Percentiles rank a stretch among this genome's conserved stretches.
phyloP scores from a whole-genome alignment of 257 asterid species.

The Forsythia suspensa region DNA sequence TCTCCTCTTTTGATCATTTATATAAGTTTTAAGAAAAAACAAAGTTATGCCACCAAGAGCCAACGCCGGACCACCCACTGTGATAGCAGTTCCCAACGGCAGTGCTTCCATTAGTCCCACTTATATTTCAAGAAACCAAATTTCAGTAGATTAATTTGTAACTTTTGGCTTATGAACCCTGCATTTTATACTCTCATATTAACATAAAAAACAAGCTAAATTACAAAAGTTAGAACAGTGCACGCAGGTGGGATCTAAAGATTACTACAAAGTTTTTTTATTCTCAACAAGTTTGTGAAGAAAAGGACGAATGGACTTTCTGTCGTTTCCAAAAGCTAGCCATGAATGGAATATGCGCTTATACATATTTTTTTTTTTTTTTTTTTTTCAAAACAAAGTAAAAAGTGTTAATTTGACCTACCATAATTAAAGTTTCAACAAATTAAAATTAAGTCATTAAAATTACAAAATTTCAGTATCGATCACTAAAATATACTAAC shows the following conservation, averaged over 20 bases:
- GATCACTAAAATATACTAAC: too few relatives aligned
- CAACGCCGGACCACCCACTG: conserved; percentile 53
- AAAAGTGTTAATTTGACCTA: too few relatives aligned
- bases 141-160: background rate
- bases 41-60: conserved; percentile 61
- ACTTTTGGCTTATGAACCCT: background rate
- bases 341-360: background rate
- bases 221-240: background rate
- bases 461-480: too few relatives aligned
- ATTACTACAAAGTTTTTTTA: background rate
- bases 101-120: conserved; percentile 26
- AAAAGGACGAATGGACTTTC: background rate
- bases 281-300: background rate
- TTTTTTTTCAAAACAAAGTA: too few relatives aligned
- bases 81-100: conserved; percentile 46
- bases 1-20: conserved; percentile 40
- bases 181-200: background rate
- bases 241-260: background rate
- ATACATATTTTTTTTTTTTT: too few relatives aligned
- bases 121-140: background rate
- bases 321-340: background rate
- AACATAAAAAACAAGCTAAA: background rate
- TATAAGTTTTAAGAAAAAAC: conserved; percentile 43
- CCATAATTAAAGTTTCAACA: too few relatives aligned
- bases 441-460: too few relatives aligned